Percentiles rank a stretch among this genome's conserved stretches.
Conservation (phyloP, 2,329 filamentous ascomycete genomes). For the Didymella pinodella region DNA sequence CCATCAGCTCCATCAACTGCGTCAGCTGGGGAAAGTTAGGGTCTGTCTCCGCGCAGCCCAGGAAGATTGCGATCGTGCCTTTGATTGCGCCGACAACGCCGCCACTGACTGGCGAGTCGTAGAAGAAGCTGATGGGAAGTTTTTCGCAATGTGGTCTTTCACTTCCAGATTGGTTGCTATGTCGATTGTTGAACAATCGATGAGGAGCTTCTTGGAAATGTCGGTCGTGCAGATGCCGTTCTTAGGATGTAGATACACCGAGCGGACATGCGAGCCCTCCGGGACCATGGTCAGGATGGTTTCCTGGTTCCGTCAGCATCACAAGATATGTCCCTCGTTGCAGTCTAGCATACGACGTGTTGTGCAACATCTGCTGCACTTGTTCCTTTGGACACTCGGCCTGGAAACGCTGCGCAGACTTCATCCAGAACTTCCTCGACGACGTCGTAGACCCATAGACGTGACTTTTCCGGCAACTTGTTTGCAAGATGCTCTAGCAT, state of each 20-base stretch:
- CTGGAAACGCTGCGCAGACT: slow-evolving; percentile 52
- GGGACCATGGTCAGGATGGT: slow-evolving; percentile 63
- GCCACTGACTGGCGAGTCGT: slow-evolving; percentile 63
- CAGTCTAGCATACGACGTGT: slow-evolving; percentile 54
- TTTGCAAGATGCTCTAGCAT: slow-evolving; percentile 61
- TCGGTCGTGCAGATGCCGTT: slow-evolving; percentile 55
- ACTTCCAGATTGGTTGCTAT: slow-evolving; percentile 60
- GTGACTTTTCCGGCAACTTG: slow-evolving; percentile 55
- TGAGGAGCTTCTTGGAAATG: slow-evolving; percentile 56
- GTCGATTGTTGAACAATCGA: slow-evolving; percentile 66
- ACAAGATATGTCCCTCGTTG: background rate
- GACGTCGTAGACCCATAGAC: slow-evolving; percentile 61
- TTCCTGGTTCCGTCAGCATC: slow-evolving; percentile 47
- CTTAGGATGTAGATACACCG: slow-evolving; percentile 58
- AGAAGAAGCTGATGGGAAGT: slow-evolving; percentile 56
- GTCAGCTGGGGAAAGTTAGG: slow-evolving; percentile 55
- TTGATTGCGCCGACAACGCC: slow-evolving; percentile 62
- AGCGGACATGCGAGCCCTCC: slow-evolving; percentile 60
- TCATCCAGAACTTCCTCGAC: slow-evolving; percentile 54
- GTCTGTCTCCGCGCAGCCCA: slow-evolving; percentile 59
- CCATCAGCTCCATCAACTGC: slow-evolving; percentile 61
- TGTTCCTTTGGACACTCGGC: slow-evolving; percentile 50
- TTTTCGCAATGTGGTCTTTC: slow-evolving; percentile 49
- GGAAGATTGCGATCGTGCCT: slow-evolving; percentile 64
- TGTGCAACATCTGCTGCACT: slow-evolving; percentile 60